Base-by-base conservation (phyloP, 306 rosid species). In the Vicia faba region DNA sequence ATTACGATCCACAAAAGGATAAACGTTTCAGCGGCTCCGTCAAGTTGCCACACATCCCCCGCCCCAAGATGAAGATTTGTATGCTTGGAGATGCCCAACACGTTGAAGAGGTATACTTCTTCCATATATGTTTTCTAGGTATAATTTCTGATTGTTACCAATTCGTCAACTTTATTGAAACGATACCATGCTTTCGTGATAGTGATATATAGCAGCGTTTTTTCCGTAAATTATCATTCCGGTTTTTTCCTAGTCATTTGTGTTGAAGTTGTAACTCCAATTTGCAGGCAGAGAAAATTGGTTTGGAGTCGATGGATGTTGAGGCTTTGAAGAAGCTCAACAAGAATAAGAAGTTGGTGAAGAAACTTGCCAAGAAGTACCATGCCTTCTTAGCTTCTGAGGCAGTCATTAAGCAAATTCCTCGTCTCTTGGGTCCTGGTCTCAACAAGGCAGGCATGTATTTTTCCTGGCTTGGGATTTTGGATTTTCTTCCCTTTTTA, bases 371-470 rank as follows among this genome's bases (percentile, higher is more conserved):
- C 18, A 92, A 92, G 56, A 87, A 85, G 48, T 85, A 84, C 69
- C 96, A 89, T 81, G 95, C 96, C 57, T 89, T 89, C 62, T 83
- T 89, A 35, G 98, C 98, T 31, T 92, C 98, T 20, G 98, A 89
- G 67, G 87, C 92, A 56, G 88, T 89, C 11, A 92, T 92, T 0
- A 88, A 88, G 84, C 93, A 88, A 83, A 91, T 91, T 66, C 97
- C 97, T 11, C 95, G 95, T 73, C 92, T 91, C 41, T 76, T 91
- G 74, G 95, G 95, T 31, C 97, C 95, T 55, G 95, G 97, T 74
- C 97, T 91, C 57, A 91, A 91, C 84, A 76, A 92, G 78, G 91
- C 95, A 89, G 79, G 88, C 61, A 65, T 9, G 78, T 64, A 0
- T 54, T 18, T 11, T 1, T 7, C 33, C 38, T 8, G 2, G 7